A percentile compares a stretch with the other conserved stretches of the same genome.
These are phyloP conservation scores for Dichotomocladium elegans DNA, from an alignment of 371 early-diverging fungal genomes.

Conservation along the genomic window DNA sequence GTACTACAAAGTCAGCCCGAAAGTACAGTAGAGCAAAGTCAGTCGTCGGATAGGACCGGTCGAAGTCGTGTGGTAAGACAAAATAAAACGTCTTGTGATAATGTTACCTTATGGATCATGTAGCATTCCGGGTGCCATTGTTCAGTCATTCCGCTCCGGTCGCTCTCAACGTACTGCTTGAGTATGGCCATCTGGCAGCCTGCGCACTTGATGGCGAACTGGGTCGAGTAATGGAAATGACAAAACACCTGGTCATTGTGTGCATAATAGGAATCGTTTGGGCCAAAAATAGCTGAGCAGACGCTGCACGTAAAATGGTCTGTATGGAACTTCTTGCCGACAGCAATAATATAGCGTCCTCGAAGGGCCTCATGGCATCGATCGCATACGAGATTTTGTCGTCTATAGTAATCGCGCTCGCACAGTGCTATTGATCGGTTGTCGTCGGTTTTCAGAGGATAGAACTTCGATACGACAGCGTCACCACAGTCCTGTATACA, in stretches of 20 bases:
- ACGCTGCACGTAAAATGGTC: slow-evolving; percentile 95
- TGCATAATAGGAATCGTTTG: slow-evolving; percentile 95
- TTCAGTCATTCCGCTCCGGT: slow-evolving; percentile 71
- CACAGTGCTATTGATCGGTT: slow-evolving; percentile 68
- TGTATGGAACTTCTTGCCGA: slow-evolving; percentile 89
- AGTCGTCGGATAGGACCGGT: background rate
- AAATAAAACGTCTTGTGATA: background rate
- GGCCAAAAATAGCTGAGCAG: slow-evolving; percentile 89
- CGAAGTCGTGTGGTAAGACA: background rate
- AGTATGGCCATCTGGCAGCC: slow-evolving; percentile 94
- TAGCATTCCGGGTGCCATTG: slow-evolving; percentile 99
- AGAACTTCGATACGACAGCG: slow-evolving; percentile 82
- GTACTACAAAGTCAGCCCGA: slow-evolving; percentile 57
- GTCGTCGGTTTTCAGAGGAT: slow-evolving; percentile 63
- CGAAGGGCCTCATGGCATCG: slow-evolving; percentile 86
- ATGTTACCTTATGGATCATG: slow-evolving; percentile 87
- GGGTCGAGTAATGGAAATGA: slow-evolving; percentile 89
- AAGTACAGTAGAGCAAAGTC: no score
- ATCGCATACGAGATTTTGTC: slow-evolving; percentile 84
- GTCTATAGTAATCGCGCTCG: slow-evolving; percentile 86
- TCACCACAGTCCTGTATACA: slow-evolving; percentile 77
- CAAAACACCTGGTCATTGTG: slow-evolving; percentile 90
- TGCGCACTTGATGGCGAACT: slow-evolving; percentile 70
- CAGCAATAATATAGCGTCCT: slow-evolving; percentile 89
- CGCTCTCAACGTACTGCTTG: slow-evolving; percentile 92